Evolutionary conservation across 2,329 filamentous ascomycete species (phyloP), one percentile per base, ranked within the genome.

Genomic region (Eurotiales sp.): DNA sequence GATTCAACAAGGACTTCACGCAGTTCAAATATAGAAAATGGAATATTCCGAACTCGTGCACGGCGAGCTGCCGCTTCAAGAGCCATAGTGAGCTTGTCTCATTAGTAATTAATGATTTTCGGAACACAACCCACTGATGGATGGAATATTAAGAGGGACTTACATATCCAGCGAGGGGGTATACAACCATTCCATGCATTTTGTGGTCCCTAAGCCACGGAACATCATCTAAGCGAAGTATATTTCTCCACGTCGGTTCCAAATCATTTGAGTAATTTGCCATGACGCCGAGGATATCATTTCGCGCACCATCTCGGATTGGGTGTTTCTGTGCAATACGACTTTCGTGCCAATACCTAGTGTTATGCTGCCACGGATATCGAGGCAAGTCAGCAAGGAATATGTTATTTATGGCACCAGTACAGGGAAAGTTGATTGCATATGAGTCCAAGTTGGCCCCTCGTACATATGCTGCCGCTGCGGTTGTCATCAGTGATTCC

Each of bases 1-100:
- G 75, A 69, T 21, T 69, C 66, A 37, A 80, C 71, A 3, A 65
- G 64, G 4, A 80, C 66, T 46, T 80, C 73, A 12, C 75, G 72
- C 15, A 81, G 59, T 49, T 77, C 72, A 46, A 76, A 77, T 29
- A 64, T 70, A 30, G 74, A 66, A 42, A 72, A 74, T 25, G 52
- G 51, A 4, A 70, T 52, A 23, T 64, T 61, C 25, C 60, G 60
- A 12, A 52, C 36, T 21, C 43, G 57, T 1, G 62, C 56, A 4
- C 58, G 59, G 46, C 71, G 64, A 15, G 52, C 55, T 12, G 64
- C 71, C 2, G 63, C 65, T 50, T 68, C 65, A 8, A 63, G 57
- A 1, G 64, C 64, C 65, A 68, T 67, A 1, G 57, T 50, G 12
- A 68, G 32, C 52, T 62, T 27, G 0, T 15, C 10, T 15, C n/a